A percentile compares a stretch with the other conserved stretches of the same genome.
Conservation (phyloP, 2,329 filamentous ascomycete genomes). For the Talaromyces sp. region DNA sequence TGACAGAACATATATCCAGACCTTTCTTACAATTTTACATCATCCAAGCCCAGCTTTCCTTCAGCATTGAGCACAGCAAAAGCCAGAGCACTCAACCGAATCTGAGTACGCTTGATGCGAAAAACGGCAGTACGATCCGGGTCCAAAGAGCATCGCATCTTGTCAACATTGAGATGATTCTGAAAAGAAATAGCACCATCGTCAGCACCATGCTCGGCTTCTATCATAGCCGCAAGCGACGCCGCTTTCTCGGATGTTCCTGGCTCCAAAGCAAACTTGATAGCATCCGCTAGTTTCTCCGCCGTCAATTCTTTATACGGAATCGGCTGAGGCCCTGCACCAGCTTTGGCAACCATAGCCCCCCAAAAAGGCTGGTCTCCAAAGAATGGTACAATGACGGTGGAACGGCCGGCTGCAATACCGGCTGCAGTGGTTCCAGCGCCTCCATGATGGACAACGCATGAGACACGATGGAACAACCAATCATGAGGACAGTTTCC, state of each 20-base stretch:
- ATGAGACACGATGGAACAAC: slow-evolving; percentile 77
- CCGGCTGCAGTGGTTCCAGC: slow-evolving; percentile 85
- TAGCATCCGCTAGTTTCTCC: slow-evolving; percentile 64
- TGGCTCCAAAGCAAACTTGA: slow-evolving; percentile 60
- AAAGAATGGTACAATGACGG: slow-evolving; percentile 82
- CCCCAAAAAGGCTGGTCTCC: slow-evolving; percentile 85
- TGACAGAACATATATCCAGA: too few relatives aligned
- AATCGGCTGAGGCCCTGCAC: slow-evolving; percentile 69
- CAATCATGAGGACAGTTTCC: slow-evolving; percentile 87
- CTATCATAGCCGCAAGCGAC: slow-evolving; percentile 60
- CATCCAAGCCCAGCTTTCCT: slow-evolving; percentile 50
- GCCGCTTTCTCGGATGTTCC: slow-evolving; percentile 58
- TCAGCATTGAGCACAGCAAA: slow-evolving; percentile 15
- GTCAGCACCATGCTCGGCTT: slow-evolving; percentile 56
- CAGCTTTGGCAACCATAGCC: slow-evolving; percentile 68
- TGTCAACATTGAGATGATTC: slow-evolving; percentile 64
- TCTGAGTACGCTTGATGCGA: slow-evolving; percentile 67
- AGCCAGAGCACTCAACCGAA: slow-evolving; percentile 69
- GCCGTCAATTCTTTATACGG: slow-evolving; percentile 66
- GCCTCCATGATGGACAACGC: slow-evolving; percentile 83
- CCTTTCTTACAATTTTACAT: slow-evolving; percentile 66
- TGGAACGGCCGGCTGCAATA: slow-evolving; percentile 76
- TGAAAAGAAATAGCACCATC: slow-evolving; percentile 66
- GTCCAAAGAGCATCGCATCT: slow-evolving; percentile 67
- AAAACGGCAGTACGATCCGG: slow-evolving; percentile 71